Base-by-base conservation (phyloP, 192 early-diverging fungal genomes). In the Dissophora globulifera region DNA sequence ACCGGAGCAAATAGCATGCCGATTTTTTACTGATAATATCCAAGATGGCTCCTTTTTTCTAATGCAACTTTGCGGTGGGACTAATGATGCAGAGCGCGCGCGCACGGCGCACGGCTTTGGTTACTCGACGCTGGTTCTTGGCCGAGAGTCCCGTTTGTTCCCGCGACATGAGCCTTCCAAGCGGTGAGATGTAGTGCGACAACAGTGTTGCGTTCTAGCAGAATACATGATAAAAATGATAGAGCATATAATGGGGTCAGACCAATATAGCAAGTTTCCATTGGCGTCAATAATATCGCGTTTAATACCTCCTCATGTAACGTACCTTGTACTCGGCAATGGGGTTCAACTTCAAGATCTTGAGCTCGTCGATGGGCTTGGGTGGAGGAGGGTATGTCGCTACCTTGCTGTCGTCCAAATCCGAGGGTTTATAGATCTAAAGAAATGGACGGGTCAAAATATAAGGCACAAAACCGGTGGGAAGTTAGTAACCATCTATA, bases 81-180 rank as follows among this genome's bases (percentile, higher is more conserved):
- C 72, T 76, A 29, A 76, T 53, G 22, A 76, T 76, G 47, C 72
- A 76, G 63, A 76, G 41, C 8, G 89, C 82, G 11, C 89, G 80
- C 1, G 85, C 89, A 35, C 89, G 78, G 40, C 86, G 83, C 41
- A 91, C 86, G 32, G 87, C 84, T 80, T 86, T 86, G 26, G 85
- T 82, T 9, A 91, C 45, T 5, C 81, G 80, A 31, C 85, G 83
- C 76, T 91, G 89, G 26, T 82, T 85, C 56, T 87, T 87, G 50
- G 84, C 82, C 12, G 84, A 83, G 35, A 91, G 82, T 9, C 83
- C 80, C 17, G 87, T 88, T 63, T 87, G 79, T 63, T 84, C 75
- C 53, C 86, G 75, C 31, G 87, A 86, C 76, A 83, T 79, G 46
- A 91, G 86, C 32, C 81, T 79, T 48, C 89, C 89, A 78, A 91